Evolutionary conservation across 768 basidiomycete species (phyloP), one percentile per base, ranked within the genome.

Genomic region (Lactarius psammicola): DNA sequence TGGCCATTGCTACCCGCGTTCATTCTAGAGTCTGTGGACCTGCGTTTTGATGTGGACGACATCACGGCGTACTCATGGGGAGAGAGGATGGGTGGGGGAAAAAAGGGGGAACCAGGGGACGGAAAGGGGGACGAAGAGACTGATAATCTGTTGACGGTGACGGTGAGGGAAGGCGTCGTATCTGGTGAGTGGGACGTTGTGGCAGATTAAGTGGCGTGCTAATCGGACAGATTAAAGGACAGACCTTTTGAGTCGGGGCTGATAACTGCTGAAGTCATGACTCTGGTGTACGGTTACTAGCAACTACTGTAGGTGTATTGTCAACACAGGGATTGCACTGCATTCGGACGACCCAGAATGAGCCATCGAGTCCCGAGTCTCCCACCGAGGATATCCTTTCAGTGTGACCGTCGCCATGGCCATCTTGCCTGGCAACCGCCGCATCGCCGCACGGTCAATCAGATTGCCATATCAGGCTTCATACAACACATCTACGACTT

Each of bases 11-110:
- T 23, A 31, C 57, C 66, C 42, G 60, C 57, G 66, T 59, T 63
- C 66, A 67, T 67, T 65, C 60, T 65, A 18, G 64, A 59, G 9
- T 64, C 69, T 46, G 54, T 65, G 20, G 64, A 67, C 42, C 36
- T 66, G 11, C 62, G 65, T 58, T 68, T 66, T 60, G 73, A 62
- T 6, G 79, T 77, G 4, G 80, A 75, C 0, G 80, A 79, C 65
- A 80, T 81, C 44, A 82, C 71, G 15, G 87, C 87, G 71, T 87
- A 89, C 71, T 90, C 88, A 78, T 89, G 87, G 34, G 83, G 79
- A 3, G 83, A 82, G 1, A 85, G 86, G 4, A 82, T 79, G 4
- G 89, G 88, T 4, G 89, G 89, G 2, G 89, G 87, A 2, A 88
- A 71, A 69, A 90, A 90, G 0, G 85, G 80, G 6, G 85, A 87